A percentile compares a stretch with the other conserved stretches of the same genome.
Evolutionary conservation across 1,284 basidiomycete species (phyloP).

Genomic region (Ustilago curta): DNA sequence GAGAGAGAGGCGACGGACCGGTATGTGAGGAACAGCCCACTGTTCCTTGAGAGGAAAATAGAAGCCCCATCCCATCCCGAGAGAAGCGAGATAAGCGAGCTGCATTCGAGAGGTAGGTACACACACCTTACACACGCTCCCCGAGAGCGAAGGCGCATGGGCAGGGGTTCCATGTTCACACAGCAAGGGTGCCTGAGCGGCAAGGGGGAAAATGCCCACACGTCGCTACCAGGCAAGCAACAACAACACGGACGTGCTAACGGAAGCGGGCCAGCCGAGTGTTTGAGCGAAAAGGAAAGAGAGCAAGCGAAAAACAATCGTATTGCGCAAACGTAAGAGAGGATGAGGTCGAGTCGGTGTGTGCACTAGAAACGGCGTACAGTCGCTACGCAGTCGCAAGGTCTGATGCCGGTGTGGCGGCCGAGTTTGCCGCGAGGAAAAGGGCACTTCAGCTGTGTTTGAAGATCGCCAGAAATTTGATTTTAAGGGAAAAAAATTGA

Average conservation of each 20-base stretch:
- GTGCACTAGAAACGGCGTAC: too few species aligned
- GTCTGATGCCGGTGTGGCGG: too few species aligned
- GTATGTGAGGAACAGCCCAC: conserved; percentile 2
- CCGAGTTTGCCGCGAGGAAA: too few species aligned
- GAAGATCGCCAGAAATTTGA: background rate
- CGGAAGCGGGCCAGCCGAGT: conserved; percentile 7
- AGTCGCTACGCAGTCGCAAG: too few species aligned
- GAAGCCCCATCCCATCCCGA: conserved; percentile 11
- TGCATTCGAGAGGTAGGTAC: conserved; percentile 25
- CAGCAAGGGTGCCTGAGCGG: conserved; percentile 3
- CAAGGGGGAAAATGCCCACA: background rate
- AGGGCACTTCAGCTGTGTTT: too few species aligned
- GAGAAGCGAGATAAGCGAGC: conserved; percentile 44
- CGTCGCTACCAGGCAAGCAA: background rate
- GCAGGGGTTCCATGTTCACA: background rate
- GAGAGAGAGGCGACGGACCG: background rate
- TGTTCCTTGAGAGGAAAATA: conserved; percentile 24
- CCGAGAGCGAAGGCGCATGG: conserved; percentile 4
- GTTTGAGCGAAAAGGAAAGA: too few species aligned
- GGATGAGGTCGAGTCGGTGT: too few species aligned
- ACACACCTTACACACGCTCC: conserved; percentile 5
- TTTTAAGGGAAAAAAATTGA: conserved; percentile 2
- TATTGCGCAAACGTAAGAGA: too few species aligned
- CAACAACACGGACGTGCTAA: background rate
- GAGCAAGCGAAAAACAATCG: too few species aligned